Conservation (phyloP, 1,284 basidiomycete genomes). For the Moesziomyces globuligerus region DNA sequence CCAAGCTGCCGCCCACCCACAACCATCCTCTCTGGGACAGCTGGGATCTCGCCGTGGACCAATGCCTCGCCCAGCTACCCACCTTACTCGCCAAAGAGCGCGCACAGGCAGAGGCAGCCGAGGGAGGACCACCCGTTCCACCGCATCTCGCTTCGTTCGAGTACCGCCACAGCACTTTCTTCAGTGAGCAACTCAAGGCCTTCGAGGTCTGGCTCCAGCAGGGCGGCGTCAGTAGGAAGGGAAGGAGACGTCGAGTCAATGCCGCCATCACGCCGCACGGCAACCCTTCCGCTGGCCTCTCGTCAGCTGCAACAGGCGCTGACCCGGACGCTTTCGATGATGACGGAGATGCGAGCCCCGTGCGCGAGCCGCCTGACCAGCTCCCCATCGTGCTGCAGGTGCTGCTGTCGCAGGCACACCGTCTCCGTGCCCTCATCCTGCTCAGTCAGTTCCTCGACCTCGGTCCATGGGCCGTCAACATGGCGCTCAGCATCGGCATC, state of each 20-base stretch:
- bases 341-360: slow-evolving; percentile 71
- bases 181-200: slow-evolving; percentile 93
- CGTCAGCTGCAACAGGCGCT: slow-evolving; percentile 32
- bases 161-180: slow-evolving; percentile 92
- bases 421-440: slow-evolving; percentile 92
- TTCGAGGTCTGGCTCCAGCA: slow-evolving; percentile 92
- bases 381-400: slow-evolving; percentile 97
- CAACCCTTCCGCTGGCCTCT: slow-evolving; percentile 41
- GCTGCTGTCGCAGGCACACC: slow-evolving; percentile 92
- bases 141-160: slow-evolving; percentile 68
- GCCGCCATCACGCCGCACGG: slow-evolving; percentile 46
- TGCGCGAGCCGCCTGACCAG: slow-evolving; percentile 86
- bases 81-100: slow-evolving; percentile 79
- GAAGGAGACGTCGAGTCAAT: slow-evolving; percentile 55
- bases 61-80: slow-evolving; percentile 91
- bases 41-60: slow-evolving; percentile 97
- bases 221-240: slow-evolving; percentile 68
- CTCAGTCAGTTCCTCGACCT: slow-evolving; percentile 97
- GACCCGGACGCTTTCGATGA: slow-evolving; percentile 68
- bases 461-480: slow-evolving; percentile 97
- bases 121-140: slow-evolving; percentile 64
- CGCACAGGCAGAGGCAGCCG: slow-evolving; percentile 69
- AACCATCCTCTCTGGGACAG: slow-evolving; percentile 95
- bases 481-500: slow-evolving; percentile 96
- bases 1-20: slow-evolving; percentile 89